A percentile compares a stretch with the other conserved stretches of the same genome.
phyloP scores from a whole-genome alignment of 2,329 filamentous ascomycete genomes.

The Aspergillus sp. region DNA sequence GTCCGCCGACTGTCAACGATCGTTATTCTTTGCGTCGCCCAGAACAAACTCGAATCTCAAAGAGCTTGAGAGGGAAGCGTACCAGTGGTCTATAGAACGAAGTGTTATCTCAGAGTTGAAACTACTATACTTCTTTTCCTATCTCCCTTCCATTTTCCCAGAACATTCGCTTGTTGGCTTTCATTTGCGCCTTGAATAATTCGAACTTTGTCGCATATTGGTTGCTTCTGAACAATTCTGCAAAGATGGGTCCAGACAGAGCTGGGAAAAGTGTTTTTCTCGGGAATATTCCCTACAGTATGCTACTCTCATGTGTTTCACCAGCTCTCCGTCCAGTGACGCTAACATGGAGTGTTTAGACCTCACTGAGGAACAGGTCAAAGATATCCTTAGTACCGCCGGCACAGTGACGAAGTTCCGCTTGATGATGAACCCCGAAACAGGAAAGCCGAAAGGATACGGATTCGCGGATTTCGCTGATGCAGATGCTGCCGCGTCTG shows the following conservation, averaged over 20 bases:
- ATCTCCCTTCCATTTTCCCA: background rate
- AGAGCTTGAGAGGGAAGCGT: conserved; percentile 2
- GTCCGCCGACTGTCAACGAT: background rate
- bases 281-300: conserved; percentile 69
- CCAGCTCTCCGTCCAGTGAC: background rate
- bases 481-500: conserved; percentile 86
- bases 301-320: conserved; percentile 57
- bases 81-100: conserved; percentile 2
- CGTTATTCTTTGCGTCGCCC: background rate
- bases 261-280: conserved; percentile 53
- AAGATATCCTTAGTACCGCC: conserved; percentile 87
- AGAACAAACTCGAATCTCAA: background rate
- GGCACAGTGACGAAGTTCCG: conserved; percentile 91
- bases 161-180: background rate
- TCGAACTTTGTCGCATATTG: background rate
- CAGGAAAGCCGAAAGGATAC: conserved; percentile 91
- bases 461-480: conserved; percentile 97
- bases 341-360: conserved; percentile 57
- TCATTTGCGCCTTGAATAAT: background rate
- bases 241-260: conserved; percentile 49
- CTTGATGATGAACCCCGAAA: conserved; percentile 93
- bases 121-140: background rate
- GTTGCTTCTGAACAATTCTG: background rate
- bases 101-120: conserved; percentile 3
- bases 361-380: conserved; percentile 93